Conservation (phyloP, 768 basidiomycete genomes). For the Russula earlei region DNA sequence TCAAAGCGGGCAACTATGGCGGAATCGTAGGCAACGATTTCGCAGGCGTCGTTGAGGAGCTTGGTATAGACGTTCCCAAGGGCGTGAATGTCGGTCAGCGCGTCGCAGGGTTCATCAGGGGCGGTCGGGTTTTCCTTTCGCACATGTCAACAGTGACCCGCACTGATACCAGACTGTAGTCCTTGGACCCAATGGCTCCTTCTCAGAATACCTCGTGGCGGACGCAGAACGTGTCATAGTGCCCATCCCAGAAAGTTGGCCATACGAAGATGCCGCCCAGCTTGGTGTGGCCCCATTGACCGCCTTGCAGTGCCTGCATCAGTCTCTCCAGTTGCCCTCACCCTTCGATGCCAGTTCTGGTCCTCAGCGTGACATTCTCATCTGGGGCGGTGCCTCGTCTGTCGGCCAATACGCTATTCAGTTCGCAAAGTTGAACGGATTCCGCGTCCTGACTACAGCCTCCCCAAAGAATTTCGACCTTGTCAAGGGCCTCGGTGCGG, state of each 20-base stretch:
- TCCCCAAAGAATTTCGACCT: slow-evolving; percentile 29
- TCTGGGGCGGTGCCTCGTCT: slow-evolving; percentile 23
- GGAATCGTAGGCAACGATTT: slow-evolving; percentile 15
- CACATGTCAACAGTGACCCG: not conserved
- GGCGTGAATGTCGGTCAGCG: slow-evolving; percentile 16
- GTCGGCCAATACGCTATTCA: slow-evolving; percentile 30
- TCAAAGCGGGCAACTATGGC: not conserved
- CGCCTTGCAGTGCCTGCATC: slow-evolving; percentile 13
- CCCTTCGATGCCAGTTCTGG: not conserved
- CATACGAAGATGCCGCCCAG: slow-evolving; percentile 18
- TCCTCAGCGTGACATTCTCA: not conserved
- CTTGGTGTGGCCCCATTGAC: slow-evolving; percentile 15
- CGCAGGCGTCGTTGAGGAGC: slow-evolving; percentile 14
- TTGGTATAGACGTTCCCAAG: slow-evolving; percentile 13
- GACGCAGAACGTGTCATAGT: slow-evolving; percentile 3
- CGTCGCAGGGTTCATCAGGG: slow-evolving; percentile 5
- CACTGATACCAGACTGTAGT: not conserved
- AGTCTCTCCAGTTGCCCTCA: slow-evolving; percentile 10
- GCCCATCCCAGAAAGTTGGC: slow-evolving; percentile 11
- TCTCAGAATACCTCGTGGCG: slow-evolving; percentile 10
- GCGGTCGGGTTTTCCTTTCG: not conserved
- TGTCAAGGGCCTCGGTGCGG: slow-evolving; percentile 30
- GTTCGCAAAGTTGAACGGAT: slow-evolving; percentile 27
- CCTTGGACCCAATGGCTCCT: slow-evolving; percentile 7
- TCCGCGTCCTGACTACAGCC: slow-evolving; percentile 29